Base-by-base conservation (phyloP, 1,284 basidiomycete species). In the Ceratobasidium sp. region DNA sequence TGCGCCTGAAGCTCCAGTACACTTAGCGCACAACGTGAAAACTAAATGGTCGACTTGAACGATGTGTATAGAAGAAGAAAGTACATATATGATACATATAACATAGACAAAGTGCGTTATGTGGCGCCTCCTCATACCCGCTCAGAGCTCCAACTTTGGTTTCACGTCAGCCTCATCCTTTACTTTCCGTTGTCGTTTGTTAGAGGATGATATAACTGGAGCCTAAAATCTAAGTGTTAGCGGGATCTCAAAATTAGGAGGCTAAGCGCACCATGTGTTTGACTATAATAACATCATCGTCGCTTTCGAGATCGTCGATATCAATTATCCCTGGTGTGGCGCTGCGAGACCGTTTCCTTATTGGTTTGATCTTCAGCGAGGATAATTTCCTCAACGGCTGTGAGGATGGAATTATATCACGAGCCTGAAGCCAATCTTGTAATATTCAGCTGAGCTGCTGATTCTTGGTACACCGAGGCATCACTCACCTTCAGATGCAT, bases 301-400 rank as follows among this genome's bases (percentile, higher is more conserved):
- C 64, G 15, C 54, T 54, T 41, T 67, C 64, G 8, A 67, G 51
- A 0, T 67, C 64, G 24, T 67, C 64, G 19, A 67, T 6, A 22
- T 67, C 64, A 14, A 67, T 19, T 3, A 67, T 17, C 1, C 54
- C 64, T 11, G 64, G 64, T 6, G 64, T 54, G 11, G 8, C 17
- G 17, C 41, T 29, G 3, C 51, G 64, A n/a, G 48, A 31, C 24
- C 64, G 64, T 8, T 67, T 67, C 24, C 45, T 31, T 41, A 41
- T 41, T 4, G 36, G 36, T 8, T 36, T 24, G n/a, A 27, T 19
- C 9, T 19, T 7, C n/a, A 33, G 22, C 22, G 41, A 41, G 15
- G 29, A 36, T 4, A 4, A 54, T 6, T 22, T 45, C 41, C 24
- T 41, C 4, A 47, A 47, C 17, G 15, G 24, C 6, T 24, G 24